Base-by-base conservation (phyloP, 768 basidiomycete species). In the Panellus pusillus region DNA sequence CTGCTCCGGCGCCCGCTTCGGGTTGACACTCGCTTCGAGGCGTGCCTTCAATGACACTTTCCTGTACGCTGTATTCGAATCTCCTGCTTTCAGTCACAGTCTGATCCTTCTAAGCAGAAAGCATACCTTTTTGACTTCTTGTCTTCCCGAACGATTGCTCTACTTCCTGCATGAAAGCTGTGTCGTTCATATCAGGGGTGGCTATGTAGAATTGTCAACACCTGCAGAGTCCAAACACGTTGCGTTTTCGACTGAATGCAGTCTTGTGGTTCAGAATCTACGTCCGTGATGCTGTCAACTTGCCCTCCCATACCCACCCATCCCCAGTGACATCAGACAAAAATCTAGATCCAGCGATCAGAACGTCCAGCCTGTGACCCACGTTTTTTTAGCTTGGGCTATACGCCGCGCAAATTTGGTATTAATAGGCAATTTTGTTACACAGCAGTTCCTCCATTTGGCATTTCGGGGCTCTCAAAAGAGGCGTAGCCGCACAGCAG, bases 21-120 rank as follows among this genome's bases (percentile, higher is more conserved):
- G 47, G 52, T 50, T 55, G 13, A 60, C 54, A 48, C 61, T 62
- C 5, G 75, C 75, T 52, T 74, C 77, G 65, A 72, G n/a, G n/a
- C n/a, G n/a, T n/a, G n/a, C n/a, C n/a, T n/a, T n/a, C n/a, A n/a
- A n/a, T 14, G 18, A 38, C 24, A 48, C 41, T 57, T 54, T 36
- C 49, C 51, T 53, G 59, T 53, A 53, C 45, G 51, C 68, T 63
- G 68, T 70, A 61, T 60, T 60, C 58, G 39, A 52, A 54, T 58
- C 59, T 60, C 53, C 52, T 60, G 50, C 42, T 48, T 35, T 62
- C 32, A 14, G 32, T 67, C 60, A 58, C 61, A 54, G 24, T 31
- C 48, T 54, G 54, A 53, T 56, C 55, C 11, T 58, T 53, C 56
- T 35, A 29, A 28, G 41, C 42, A 15, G 46, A 61, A 54, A 46